Evolutionary conservation across 2,329 filamentous ascomycete genomes (phyloP), one percentile per base, ranked within the genome.

Genomic region (Dactylonectria macrodidyma): DNA sequence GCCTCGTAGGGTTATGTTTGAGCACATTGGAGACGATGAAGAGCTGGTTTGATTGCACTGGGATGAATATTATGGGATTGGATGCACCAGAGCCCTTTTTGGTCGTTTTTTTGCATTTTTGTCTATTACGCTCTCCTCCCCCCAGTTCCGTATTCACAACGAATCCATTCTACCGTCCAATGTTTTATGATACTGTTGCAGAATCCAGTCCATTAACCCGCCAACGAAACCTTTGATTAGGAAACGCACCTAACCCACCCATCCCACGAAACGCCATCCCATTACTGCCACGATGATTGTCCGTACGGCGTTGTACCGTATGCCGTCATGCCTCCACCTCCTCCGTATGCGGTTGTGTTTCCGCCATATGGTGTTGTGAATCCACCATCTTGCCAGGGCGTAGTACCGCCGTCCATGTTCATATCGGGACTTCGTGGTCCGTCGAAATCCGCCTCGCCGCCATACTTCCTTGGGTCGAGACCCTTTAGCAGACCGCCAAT

Each of bases 401-500:
- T 85, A 30, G 84, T 85, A 61, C 84, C 85, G 22, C 85, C 89
- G 62, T 89, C 83, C 86, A 91, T 85, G 78, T 86, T 89, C 82
- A 84, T 83, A 69, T 91, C 90, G 11, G 91, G 91, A 76, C 90
- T 93, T 69, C 90, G 87, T 2, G 90, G 90, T 1, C 90, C 91
- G 73, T 89, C 88, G 71, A 89, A 89, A 69, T 87, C 89, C 70
- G 48, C 86, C 73, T 87, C 86, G 44, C 85, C 86, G 59, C 88
- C 87, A 54, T 83, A 83, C 71, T 82, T 82, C 48, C 79, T 76
- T 1, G 81, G 81, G 56, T 89, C 88, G 61, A 85, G 80, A 2
- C 86, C 81, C 76, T 86, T 86, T 68, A 97, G 92, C 46, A 98
- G 89, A 4, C 87, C 88, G 2, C 95, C 96, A 41, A 99, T 89